Base-by-base conservation (phyloP, 192 early-diverging fungal genomes). In the Gamsiella multidivaricata region DNA sequence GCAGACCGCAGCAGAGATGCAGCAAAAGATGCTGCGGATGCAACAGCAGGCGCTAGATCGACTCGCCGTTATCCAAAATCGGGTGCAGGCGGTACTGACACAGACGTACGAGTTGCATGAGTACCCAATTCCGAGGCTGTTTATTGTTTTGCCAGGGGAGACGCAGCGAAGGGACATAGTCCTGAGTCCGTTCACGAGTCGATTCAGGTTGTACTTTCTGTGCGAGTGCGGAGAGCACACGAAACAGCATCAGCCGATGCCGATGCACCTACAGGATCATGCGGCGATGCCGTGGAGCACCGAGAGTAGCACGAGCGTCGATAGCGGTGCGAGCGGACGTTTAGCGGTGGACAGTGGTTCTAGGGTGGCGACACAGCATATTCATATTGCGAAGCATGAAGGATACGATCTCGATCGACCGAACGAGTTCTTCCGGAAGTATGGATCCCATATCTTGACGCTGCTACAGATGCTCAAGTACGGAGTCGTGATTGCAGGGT, bases 21-120 rank as follows among this genome's bases (percentile, higher is more conserved):
- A 68, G 41, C 53, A 58, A 10, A 18, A 50, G 23, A 70, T 70
- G 50, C 3, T 70, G 34, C 15, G 10, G 37, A 71, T 71, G 33
- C 60, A 62, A 9, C 25, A 71, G 31, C 42, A 71, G 45, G 39
- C 58, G 5, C 52, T 63, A 3, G 69, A 71, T 37, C 59, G 69
- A 39, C 33, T 71, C 7, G 33, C 69, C 0, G 12, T 57, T 8
- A 62, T 71, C 33, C 69, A 71, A 9, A 63, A 39, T 20, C 60
- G 53, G n/a, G 60, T 62, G 0, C 42, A 43, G 8, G 69, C 60
- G 3, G 33, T 71, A 1, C 20, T 71, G 23, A 55, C 45, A 18
- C 69, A 71, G 51, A 71, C 69, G 18, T 71, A 63, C 23, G 69
- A 71, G 15, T 22, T 71, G 28, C 68, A 70, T 34, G 68, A 70